Evolutionary conservation across 1,139 yeast genomes (phyloP).

Genomic region (Dujonia santamariae): DNA sequence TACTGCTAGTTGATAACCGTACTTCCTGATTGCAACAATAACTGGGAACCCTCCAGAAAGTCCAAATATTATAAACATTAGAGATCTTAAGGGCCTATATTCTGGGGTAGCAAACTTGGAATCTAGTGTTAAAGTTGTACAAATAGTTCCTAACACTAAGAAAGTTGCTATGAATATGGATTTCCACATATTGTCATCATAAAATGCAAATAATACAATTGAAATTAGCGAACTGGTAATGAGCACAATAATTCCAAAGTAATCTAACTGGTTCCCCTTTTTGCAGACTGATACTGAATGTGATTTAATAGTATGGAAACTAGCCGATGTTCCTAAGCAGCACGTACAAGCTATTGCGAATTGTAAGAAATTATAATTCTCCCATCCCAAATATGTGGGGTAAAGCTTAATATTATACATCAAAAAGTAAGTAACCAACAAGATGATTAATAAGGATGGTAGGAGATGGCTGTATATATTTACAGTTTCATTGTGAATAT

Average conservation of each 20-base stretch:
- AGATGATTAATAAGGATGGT: slow-evolving; percentile 44
- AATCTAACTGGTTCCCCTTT: slow-evolving; percentile 80
- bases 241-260: slow-evolving; percentile 77
- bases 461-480: slow-evolving; percentile 79
- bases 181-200: slow-evolving; percentile 45
- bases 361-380: slow-evolving; percentile 33
- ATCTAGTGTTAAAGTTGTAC: slow-evolving; percentile 63
- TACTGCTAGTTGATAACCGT: slow-evolving; percentile 38
- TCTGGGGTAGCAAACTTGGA: slow-evolving; percentile 63
- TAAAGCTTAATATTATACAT: slow-evolving; percentile 35
- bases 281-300: slow-evolving; percentile 64
- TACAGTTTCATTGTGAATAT: slow-evolving; percentile 81
- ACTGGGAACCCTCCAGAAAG: slow-evolving; percentile 76
- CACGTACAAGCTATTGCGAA: slow-evolving; percentile 40
- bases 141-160: slow-evolving; percentile 52
- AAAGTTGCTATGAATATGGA: slow-evolving; percentile 48
- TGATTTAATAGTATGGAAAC: slow-evolving; percentile 72
- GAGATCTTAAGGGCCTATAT: slow-evolving; percentile 76
- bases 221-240: slow-evolving; percentile 76
- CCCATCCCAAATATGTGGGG: slow-evolving; percentile 46
- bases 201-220: slow-evolving; percentile 63
- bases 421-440: slow-evolving; percentile 20
- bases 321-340: slow-evolving; percentile 72
- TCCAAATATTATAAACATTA: slow-evolving; percentile 79
- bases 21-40: slow-evolving; percentile 41